Evolutionary conservation across 805 yeast species (phyloP).

Genomic region (Kodamaea sagamina): DNA sequence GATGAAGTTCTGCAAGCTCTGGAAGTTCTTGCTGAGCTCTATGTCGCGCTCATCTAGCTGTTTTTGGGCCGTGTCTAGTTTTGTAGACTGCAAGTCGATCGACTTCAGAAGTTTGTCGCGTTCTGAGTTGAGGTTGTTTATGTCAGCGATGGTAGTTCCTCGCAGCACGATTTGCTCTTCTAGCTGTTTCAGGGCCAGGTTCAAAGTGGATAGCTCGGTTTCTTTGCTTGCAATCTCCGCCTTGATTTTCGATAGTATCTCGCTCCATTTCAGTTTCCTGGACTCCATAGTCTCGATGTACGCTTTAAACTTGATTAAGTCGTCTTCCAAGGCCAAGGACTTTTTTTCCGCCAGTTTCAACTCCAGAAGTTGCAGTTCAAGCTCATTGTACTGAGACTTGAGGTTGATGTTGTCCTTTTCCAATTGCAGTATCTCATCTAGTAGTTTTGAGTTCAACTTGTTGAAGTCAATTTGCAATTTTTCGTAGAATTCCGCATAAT

Average conservation of each 20-base stretch:
- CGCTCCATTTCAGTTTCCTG: conserved; percentile 67
- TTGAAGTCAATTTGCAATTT: conserved; percentile 62
- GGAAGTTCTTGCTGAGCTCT: conserved; percentile 51
- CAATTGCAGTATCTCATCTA: conserved; percentile 45
- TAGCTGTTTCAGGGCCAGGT: conserved; percentile 41
- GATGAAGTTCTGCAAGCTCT: conserved; percentile 52
- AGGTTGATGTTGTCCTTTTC: conserved; percentile 43
- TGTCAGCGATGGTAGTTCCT: conserved; percentile 62
- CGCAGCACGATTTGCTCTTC: conserved; percentile 47
- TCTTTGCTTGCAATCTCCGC: conserved; percentile 52
- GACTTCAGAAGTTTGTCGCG: conserved; percentile 58
- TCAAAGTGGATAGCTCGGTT: conserved; percentile 42
- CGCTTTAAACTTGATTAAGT: conserved; percentile 67
- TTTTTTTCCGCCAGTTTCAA: conserved; percentile 57
- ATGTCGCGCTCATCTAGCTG: conserved; percentile 50
- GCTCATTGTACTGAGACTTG: conserved; percentile 38
- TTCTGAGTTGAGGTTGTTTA: conserved; percentile 63
- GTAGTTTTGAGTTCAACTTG: conserved; percentile 50
- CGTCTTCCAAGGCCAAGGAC: conserved; percentile 65
- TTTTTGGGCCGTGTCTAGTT: conserved; percentile 49
- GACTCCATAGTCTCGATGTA: conserved; percentile 67
- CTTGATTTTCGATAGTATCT: conserved; percentile 55
- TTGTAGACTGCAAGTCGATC: conserved; percentile 46
- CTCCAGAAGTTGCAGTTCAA: conserved; percentile 47
- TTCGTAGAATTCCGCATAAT: conserved; percentile 53